A percentile compares a stretch with the other conserved stretches of the same genome.
Conservation (phyloP, 2,329 filamentous ascomycete genomes). For the Stemphylium lycopersici region DNA sequence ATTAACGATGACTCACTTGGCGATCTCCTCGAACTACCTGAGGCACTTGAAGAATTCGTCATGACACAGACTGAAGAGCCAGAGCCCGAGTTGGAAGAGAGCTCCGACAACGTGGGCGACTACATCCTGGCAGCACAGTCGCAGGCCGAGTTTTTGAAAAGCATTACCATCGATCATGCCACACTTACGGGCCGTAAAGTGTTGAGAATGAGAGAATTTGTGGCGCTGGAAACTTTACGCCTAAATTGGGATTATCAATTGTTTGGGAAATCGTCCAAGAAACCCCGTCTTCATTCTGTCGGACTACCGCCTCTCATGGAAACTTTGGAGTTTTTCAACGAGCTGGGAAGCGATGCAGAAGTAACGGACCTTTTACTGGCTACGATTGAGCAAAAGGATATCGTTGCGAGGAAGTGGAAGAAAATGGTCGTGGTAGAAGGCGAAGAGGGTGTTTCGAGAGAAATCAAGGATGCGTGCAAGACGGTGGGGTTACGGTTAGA, state of each 20-base stretch:
- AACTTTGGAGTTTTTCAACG: constrained; percentile 40
- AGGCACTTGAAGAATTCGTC: constrained; percentile 41
- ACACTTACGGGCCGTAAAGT: constrained; percentile 36
- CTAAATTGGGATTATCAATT: constrained; percentile 44
- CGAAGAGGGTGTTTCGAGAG: constrained; percentile 28
- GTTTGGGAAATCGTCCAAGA: constrained; percentile 41
- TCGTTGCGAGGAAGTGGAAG: constrained; percentile 34
- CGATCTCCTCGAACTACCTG: constrained; percentile 39
- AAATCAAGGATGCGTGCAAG: constrained; percentile 35
- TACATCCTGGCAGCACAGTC: constrained; percentile 39
- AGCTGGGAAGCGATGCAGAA: constrained; percentile 39
- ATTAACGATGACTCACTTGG: constrained; percentile 41
- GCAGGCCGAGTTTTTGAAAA: constrained; percentile 35
- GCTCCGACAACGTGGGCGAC: constrained; percentile 40
- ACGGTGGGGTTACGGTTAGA: constrained; percentile 27
- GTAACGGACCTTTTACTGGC: constrained; percentile 36
- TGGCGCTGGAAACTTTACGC: constrained; percentile 30
- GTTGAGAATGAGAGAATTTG: constrained; percentile 38
- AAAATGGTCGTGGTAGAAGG: constrained; percentile 36
- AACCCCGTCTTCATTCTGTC: constrained; percentile 40
- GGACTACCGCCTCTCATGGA: constrained; percentile 39
- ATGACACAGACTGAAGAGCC: constrained; percentile 43
- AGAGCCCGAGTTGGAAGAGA: constrained; percentile 39
- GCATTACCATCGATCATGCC: constrained; percentile 39
- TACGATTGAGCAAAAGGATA: constrained; percentile 34